Evolutionary conservation across 169 alveolate genomes (phyloP).

Genomic region (Eimeria nieschulzi): DNA sequence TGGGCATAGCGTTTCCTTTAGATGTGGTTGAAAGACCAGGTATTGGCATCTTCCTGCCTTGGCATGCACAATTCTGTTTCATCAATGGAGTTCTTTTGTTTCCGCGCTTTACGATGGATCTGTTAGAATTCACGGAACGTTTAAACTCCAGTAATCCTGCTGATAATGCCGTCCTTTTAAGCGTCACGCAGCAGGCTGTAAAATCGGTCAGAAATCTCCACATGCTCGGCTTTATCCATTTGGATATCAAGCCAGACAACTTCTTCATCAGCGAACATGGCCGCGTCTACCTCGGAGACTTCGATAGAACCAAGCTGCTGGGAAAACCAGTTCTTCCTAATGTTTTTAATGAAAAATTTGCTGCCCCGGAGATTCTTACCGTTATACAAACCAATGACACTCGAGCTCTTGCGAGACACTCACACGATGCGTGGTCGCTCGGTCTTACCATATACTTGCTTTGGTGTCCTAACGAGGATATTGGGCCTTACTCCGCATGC

Average conservation of each 20-base stretch:
- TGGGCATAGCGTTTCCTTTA: slow-evolving; percentile 16
- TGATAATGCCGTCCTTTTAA: not conserved
- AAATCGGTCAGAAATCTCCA: slow-evolving; percentile 11
- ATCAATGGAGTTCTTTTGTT: slow-evolving; percentile 12
- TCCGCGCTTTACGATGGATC: slow-evolving; percentile 4
- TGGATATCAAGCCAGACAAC: slow-evolving; percentile 40
- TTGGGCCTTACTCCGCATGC: no score
- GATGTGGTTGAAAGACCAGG: not conserved
- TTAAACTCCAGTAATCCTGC: not conserved
- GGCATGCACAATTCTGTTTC: not conserved
- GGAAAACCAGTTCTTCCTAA: slow-evolving; percentile 18
- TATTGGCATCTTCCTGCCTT: not conserved
- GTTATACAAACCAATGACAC: not conserved
- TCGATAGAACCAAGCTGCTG: not conserved
- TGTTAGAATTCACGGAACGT: not conserved
- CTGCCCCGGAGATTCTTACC: slow-evolving; percentile 50
- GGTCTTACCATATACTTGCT: slow-evolving; percentile 51
- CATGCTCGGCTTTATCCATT: slow-evolving; percentile 15
- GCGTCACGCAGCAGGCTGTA: slow-evolving; percentile 54
- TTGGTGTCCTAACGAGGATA: slow-evolving; percentile 29
- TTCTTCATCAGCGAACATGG: slow-evolving; percentile 29
- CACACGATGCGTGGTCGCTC: slow-evolving; percentile 62
- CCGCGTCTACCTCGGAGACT: not conserved
- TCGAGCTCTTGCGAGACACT: not conserved
- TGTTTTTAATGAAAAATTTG: not conserved